A percentile compares a stretch with the other conserved stretches of the same genome.
These are phyloP conservation scores for Sporothrix protearum DNA, from an alignment of 2,329 filamentous ascomycete genomes.

Conservation along the genomic window DNA sequence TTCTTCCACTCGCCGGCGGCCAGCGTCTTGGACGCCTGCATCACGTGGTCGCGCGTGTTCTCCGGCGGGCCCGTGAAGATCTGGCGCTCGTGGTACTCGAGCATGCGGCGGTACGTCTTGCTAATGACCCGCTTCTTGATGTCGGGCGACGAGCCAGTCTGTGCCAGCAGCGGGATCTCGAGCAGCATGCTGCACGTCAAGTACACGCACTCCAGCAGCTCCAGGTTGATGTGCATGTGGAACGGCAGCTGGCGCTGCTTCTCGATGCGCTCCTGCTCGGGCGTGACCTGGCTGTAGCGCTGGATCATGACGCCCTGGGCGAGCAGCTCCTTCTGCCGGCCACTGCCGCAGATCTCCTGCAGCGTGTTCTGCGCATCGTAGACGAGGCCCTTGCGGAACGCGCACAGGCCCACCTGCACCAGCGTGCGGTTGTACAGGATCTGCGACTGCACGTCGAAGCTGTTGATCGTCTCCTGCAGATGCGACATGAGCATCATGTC, in stretches of 20 bases:
- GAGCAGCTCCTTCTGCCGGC: constrained; percentile 94
- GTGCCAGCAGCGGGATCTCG: constrained; percentile 93
- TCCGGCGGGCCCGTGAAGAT: constrained; percentile 98
- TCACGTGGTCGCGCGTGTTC: constrained; percentile 98
- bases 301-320: constrained; percentile 99
- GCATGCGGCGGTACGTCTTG: constrained; percentile 98
- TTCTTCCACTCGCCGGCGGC: constrained; percentile 99
- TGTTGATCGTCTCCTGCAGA: constrained; percentile 92
- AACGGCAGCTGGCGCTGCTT: constrained; percentile 96
- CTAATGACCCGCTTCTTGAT: constrained; percentile 97
- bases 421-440: constrained; percentile 98
- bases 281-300: constrained; percentile 90
- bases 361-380: constrained; percentile 98
- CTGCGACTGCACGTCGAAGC: constrained; percentile 94
- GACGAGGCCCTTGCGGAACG: constrained; percentile 93
- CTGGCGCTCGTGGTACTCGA: constrained; percentile 98
- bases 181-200: constrained; percentile 98
- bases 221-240: constrained; percentile 99
- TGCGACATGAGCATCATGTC: constrained; percentile 99
- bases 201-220: constrained; percentile 96
- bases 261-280: constrained; percentile 95
- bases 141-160: constrained; percentile 93
- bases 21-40: constrained; percentile 96
- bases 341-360: constrained; percentile 96
- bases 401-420: constrained; percentile 95